Conservation (phyloP, 306 rosid genomes). For the Ceratonia siliqua region DNA sequence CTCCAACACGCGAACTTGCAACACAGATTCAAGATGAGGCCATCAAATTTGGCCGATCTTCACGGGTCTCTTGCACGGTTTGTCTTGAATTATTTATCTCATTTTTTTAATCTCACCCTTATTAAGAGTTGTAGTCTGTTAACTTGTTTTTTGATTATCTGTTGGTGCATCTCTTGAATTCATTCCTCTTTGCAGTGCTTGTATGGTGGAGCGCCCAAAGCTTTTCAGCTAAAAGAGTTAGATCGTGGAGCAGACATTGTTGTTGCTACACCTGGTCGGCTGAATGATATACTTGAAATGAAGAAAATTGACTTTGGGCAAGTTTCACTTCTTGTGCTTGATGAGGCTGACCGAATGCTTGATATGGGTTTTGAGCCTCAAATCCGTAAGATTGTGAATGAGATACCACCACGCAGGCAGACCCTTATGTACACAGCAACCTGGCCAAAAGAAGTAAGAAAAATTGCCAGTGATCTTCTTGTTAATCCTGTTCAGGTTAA, state of each 20-base stretch:
- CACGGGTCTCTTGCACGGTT: conserved; percentile 91
- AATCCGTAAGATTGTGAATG: conserved; percentile 93
- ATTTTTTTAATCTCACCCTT: conserved; percentile 17
- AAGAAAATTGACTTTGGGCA: conserved; percentile 83
- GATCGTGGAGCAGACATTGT: conserved; percentile 97
- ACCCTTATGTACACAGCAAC: conserved; percentile 99
- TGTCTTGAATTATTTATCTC: conserved; percentile 32
- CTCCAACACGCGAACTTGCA: conserved; percentile 99
- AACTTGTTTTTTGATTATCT: conserved; percentile 4
- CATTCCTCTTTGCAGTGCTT: conserved; percentile 71
- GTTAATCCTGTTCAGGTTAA: conserved; percentile 96
- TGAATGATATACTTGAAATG: conserved; percentile 95
- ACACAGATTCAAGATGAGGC: conserved; percentile 96
- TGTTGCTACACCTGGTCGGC: conserved; percentile 99
- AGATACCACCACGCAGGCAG: conserved; percentile 94
- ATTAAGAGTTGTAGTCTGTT: conserved; percentile 2
- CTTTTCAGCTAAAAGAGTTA: conserved; percentile 83
- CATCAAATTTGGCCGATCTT: conserved; percentile 84
- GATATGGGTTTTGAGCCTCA: conserved; percentile 99
- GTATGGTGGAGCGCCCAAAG: conserved; percentile 98
- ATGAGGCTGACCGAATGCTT: conserved; percentile 99
- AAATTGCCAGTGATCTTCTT: conserved; percentile 93
- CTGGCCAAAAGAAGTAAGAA: conserved; percentile 99
- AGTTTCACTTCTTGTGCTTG: conserved; percentile 96
- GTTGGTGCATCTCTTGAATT: conserved; percentile 29